phyloP scores from a whole-genome alignment of 306 rosid species.

The Gastrolobium bilobum region DNA sequence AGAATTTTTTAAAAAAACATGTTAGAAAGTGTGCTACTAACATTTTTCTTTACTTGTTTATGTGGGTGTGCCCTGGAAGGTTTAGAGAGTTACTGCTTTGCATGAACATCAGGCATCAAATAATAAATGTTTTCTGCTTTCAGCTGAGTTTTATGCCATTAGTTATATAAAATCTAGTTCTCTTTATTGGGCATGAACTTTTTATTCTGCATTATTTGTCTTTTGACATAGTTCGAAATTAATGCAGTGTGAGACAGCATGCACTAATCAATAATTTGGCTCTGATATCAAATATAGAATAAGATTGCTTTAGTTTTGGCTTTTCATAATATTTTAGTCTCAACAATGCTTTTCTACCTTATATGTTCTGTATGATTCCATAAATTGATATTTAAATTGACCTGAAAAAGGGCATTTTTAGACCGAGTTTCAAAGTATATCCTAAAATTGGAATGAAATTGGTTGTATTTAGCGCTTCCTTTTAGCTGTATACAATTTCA shows the following conservation, averaged over 20 bases:
- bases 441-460: background rate
- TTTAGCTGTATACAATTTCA: background rate
- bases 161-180: background rate
- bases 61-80: background rate
- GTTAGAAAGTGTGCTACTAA: too few species aligned
- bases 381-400: constrained; percentile 1
- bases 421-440: background rate
- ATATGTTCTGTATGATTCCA: constrained; percentile 5
- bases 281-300: background rate
- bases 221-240: background rate
- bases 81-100: background rate
- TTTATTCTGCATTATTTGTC: background rate
- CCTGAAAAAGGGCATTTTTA: background rate
- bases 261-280: background rate
- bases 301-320: background rate
- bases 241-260: background rate
- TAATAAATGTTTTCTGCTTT: background rate
- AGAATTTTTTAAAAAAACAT: too few species aligned
- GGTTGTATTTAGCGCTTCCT: background rate
- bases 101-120: background rate
- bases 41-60: background rate
- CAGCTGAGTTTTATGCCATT: background rate
- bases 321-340: background rate
- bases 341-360: constrained; percentile 19
- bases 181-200: background rate